Evolutionary conservation across 1,139 yeast genomes (phyloP).

Genomic region (Meyerozyma guilliermondii): DNA sequence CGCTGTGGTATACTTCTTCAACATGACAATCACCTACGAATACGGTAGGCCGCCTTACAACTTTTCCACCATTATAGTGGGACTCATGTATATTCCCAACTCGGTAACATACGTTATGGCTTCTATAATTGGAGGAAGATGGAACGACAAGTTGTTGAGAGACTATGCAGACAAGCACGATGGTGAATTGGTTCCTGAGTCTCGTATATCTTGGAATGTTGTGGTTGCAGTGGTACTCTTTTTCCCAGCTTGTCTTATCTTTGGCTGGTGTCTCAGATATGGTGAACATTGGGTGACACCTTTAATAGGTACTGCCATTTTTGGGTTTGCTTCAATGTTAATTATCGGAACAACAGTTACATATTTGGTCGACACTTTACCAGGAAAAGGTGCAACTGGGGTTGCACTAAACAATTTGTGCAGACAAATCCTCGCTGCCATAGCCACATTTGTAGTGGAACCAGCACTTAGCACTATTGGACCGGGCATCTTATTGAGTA

Average conservation of each 20-base stretch:
- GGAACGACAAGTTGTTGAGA: constrained; percentile 63
- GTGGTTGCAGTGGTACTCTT: constrained; percentile 56
- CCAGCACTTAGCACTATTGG: constrained; percentile 64
- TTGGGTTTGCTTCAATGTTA: constrained; percentile 82
- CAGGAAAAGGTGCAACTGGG: constrained; percentile 87
- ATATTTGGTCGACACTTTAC: constrained; percentile 76
- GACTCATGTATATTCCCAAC: constrained; percentile 77
- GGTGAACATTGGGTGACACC: constrained; percentile 72
- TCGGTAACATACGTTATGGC: constrained; percentile 74
- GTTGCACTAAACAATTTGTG: constrained; percentile 77
- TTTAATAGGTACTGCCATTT: constrained; percentile 71
- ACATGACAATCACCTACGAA: constrained; percentile 64
- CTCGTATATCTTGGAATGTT: constrained; percentile 73
- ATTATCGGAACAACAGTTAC: constrained; percentile 79
- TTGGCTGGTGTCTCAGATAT: constrained; percentile 76
- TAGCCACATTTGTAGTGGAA: constrained; percentile 69
- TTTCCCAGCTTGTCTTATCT: constrained; percentile 64
- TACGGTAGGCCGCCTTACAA: constrained; percentile 66
- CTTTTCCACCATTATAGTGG: constrained; percentile 61
- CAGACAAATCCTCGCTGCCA: constrained; percentile 70
- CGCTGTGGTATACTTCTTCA: constrained; percentile 65
- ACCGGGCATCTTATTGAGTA: constrained; percentile 64
- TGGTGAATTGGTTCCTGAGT: constrained; percentile 69
- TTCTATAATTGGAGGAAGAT: constrained; percentile 70
- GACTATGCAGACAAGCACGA: constrained; percentile 52